A percentile compares a stretch with the other conserved stretches of the same genome.
phyloP scores from a whole-genome alignment of 1,139 yeast species.

The Ogataea hybrid region DNA sequence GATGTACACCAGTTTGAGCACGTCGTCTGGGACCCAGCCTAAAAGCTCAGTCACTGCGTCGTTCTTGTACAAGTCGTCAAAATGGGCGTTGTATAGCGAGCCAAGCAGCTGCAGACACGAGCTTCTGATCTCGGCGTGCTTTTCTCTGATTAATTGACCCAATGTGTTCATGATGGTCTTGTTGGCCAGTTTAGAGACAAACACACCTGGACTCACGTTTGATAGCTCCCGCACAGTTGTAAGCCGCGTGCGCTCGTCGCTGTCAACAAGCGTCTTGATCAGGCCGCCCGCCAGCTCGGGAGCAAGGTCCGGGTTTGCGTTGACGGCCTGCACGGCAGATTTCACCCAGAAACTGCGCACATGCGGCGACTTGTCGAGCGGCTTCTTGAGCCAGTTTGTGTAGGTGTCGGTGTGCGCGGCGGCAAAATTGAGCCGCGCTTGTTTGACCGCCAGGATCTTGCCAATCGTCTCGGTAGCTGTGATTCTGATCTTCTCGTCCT shows the following conservation, averaged over 20 bases:
- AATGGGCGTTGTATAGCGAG: conserved; percentile 45
- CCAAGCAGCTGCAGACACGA: conserved; percentile 58
- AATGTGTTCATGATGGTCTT: conserved; percentile 51
- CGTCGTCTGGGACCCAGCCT: conserved; percentile 60
- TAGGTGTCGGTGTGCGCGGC: conserved; percentile 61
- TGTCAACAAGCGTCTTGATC: conserved; percentile 68
- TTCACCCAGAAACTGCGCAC: conserved; percentile 75
- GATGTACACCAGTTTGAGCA: conserved; percentile 69
- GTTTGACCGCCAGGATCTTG: conserved; percentile 50
- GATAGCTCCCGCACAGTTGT: conserved; percentile 45
- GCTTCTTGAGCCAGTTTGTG: conserved; percentile 71
- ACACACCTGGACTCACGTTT: conserved; percentile 24
- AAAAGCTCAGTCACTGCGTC: conserved; percentile 40
- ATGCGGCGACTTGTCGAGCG: conserved; percentile 61
- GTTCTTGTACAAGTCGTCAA: conserved; percentile 20
- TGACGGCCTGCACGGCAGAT: conserved; percentile 46
- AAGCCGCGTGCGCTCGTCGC: conserved; percentile 71
- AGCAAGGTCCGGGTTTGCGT: conserved; percentile 46
- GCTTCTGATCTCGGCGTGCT: conserved; percentile 61
- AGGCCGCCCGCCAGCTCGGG: conserved; percentile 57
- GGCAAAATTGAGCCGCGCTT: conserved; percentile 56
- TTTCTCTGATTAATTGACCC: conserved; percentile 68
- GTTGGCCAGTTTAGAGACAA: conserved; percentile 39
- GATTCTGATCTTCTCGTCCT: conserved; percentile 58
- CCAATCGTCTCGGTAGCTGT: conserved; percentile 78